Base-by-base conservation (phyloP, 2,329 filamentous ascomycete species). In the Pseudogymnoascus sp. region DNA sequence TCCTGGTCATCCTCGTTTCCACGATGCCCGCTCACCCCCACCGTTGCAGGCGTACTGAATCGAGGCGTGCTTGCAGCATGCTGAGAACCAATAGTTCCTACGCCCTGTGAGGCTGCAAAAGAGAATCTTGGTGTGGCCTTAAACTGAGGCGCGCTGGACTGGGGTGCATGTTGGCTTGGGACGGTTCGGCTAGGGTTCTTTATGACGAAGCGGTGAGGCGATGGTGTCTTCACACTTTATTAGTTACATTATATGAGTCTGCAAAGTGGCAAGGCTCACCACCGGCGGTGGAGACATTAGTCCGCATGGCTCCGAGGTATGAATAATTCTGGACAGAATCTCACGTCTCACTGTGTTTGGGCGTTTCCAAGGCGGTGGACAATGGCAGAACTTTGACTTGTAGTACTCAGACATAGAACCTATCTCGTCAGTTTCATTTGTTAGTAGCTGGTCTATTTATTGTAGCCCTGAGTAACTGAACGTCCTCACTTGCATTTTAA, bases 161-260 rank as follows among this genome's bases (percentile, higher is more conserved):
- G 65, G 33, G 60, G 66, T n/a, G 66, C 66, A 41, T 68, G 62
- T 63, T 67, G 68, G 6, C 66, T 61, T 35, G 68, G 61, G 3
- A 68, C 67, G 4, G 68, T 65, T 41, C 65, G 64, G 6, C 62
- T 60, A 23, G 63, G 60, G 45, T 69, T 70, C 49, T 72, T 69
- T 52, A 73, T 69, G 60, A 74, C 64, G 64, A 75, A 75, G 37
- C 74, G 69, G 66, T 73, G 73, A 0, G 74, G 73, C 7, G 73
- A 75, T 7, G 73, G 73, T 35, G 74, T 75, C 74, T 75, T 33
- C 16, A 14, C 29, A 62, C 21, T 59, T 45, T 31, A 60, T 70
- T 55, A 68, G 63, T 61, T 31, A 52, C 41, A 52, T 14, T 59
- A 16, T 12, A 60, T 21, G 12, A 14, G 7, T 23, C 6, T 26